Evolutionary conservation across 2,329 filamentous ascomycete genomes (phyloP).

Genomic region (Chaetomium globosum): DNA sequence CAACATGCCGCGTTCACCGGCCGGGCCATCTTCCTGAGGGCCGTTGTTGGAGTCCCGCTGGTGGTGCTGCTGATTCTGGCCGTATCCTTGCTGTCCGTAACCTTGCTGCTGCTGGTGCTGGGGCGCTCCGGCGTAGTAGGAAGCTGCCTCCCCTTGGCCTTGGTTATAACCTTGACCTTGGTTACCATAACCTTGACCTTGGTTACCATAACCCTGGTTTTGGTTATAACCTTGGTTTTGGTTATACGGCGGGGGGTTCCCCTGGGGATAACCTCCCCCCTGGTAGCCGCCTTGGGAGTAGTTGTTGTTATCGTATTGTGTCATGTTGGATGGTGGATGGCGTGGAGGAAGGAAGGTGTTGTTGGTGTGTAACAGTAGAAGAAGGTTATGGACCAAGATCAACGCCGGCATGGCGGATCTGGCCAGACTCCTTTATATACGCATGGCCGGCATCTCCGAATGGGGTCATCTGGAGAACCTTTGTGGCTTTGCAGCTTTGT

Average conservation of each 20-base stretch:
- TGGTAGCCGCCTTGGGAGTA: slow-evolving; percentile 5
- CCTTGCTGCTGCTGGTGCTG: slow-evolving; percentile 16
- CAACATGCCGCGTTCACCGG: slow-evolving; percentile 48
- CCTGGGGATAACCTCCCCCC: slow-evolving; percentile 19
- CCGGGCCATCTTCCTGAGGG: slow-evolving; percentile 33
- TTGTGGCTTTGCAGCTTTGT: slow-evolving; percentile 10
- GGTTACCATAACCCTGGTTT: slow-evolving; percentile 17
- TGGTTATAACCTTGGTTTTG: not conserved
- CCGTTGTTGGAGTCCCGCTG: not conserved
- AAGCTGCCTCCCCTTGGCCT: slow-evolving; percentile 27
- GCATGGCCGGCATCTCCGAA: not conserved
- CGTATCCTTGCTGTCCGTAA: slow-evolving; percentile 11
- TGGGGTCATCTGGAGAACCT: slow-evolving; percentile 10
- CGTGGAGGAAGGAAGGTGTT: not conserved
- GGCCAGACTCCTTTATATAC: slow-evolving; percentile 1
- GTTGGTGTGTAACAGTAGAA: not conserved
- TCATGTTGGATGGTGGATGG: slow-evolving; percentile 25
- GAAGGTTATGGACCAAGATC: not conserved
- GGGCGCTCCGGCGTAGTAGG: slow-evolving; percentile 24
- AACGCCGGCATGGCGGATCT: not conserved
- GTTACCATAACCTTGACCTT: slow-evolving; percentile 17
- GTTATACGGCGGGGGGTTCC: slow-evolving; percentile 6
- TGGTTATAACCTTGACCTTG: slow-evolving; percentile 21
- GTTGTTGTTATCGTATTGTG: slow-evolving; percentile 19
- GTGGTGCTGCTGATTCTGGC: slow-evolving; percentile 4